phyloP scores from a whole-genome alignment of 805 yeast genomes.

The Yamadazyma sp. region DNA sequence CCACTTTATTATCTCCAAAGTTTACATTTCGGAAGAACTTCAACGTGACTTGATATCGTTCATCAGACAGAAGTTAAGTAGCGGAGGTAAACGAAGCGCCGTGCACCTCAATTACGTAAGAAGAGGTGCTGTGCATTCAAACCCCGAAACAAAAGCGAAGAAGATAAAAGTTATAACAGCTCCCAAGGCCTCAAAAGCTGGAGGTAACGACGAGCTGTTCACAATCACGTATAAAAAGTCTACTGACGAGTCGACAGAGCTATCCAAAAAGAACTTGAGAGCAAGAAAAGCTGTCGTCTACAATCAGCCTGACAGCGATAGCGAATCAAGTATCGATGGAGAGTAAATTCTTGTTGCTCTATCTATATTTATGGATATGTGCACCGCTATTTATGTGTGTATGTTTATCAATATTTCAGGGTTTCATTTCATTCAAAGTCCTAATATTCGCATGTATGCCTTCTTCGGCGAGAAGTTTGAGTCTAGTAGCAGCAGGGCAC shows the following conservation, averaged over 20 bases:
- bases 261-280: constrained; percentile 46
- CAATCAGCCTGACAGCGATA: constrained; percentile 11
- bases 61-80: constrained; percentile 24
- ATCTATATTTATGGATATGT: too few relatives aligned
- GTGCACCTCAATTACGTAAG: too few relatives aligned
- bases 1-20: constrained; percentile 51
- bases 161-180: background rate
- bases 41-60: constrained; percentile 34
- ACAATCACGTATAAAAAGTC: too few relatives aligned
- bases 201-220: background rate
- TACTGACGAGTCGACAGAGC: too few relatives aligned
- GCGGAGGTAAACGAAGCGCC: constrained; percentile 7
- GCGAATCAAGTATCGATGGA: background rate
- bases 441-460: constrained; percentile 56
- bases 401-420: constrained; percentile 1
- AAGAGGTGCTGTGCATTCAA: too few relatives aligned
- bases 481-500: constrained; percentile 76
- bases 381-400: too few relatives aligned
- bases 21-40: constrained; percentile 53
- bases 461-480: constrained; percentile 77
- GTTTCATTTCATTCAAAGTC: constrained; percentile 45
- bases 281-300: constrained; percentile 35
- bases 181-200: background rate
- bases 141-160: too few relatives aligned
- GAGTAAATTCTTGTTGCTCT: background rate